Base-by-base conservation (phyloP, 2,329 filamentous ascomycete genomes). In the Westerdykella aurantiaca region DNA sequence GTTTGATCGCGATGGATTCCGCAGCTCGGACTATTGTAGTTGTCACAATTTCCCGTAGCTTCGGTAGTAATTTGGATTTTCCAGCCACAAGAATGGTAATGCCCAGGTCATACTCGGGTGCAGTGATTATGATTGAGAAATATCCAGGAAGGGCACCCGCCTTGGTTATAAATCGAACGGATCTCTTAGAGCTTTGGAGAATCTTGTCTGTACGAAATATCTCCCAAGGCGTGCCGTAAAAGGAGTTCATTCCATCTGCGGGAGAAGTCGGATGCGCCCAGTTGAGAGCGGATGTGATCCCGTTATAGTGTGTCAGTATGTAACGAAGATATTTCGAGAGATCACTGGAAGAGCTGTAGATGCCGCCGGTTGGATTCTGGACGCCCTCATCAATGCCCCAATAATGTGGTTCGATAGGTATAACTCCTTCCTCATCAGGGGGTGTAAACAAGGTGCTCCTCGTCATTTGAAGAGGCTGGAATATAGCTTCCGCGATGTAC, bases 161-260 rank as follows among this genome's bases (percentile, higher is more conserved):
- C 51, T 76, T 76, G 2, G 72, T 73, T 31, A 70, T 57, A 47
- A 75, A 69, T 2, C 68, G 71, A 2, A 74, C 62, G 0, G 68
- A 60, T 11, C 69, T 57, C 5, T 49, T 54, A 10, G 61, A 69
- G 13, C 62, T 45, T 6, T 50, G 39, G 1, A 74, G 55, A 13
- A 72, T 61, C 5, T 58, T 57, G 33, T 69, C 63, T 2, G 66
- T 70, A 0, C 70, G 67, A 34, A 69, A 69, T 0, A 72, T 74
- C 50, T 75, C 72, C 68, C 71, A 76, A 0, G 72, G 72, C 58
- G 71, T 69, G 3, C 72, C 72, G 43, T 73, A 74, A 44, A 69
- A 72, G 0, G 57, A 65, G 21, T 67, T 48, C 12, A 67, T 40
- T 0, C 68, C 68, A 2, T 56, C 57, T 0, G 60, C 48, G 33